Conservation (phyloP, 306 rosid genomes). For the Cucurbita pepo region DNA sequence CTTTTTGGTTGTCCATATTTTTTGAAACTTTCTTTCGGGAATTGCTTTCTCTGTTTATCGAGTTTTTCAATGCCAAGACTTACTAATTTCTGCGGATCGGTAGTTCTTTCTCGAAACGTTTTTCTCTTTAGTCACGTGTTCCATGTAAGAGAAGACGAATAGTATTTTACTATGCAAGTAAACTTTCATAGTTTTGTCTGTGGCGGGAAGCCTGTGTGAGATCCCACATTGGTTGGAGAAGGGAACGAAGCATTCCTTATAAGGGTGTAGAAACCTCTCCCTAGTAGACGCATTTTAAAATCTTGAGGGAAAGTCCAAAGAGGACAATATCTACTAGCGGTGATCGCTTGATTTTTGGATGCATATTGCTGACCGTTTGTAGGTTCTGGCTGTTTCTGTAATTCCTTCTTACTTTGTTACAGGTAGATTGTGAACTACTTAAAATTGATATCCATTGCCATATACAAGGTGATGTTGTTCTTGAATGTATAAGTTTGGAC, state of each 20-base stretch:
- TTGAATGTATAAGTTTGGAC: slow-evolving; percentile 79
- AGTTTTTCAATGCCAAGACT: background rate
- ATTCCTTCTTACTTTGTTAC: slow-evolving; percentile 14
- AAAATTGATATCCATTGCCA: slow-evolving; percentile 94
- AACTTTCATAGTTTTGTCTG: background rate
- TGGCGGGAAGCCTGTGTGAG: background rate
- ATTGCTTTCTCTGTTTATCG: background rate
- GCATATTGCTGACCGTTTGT: background rate
- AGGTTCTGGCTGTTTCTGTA: background rate
- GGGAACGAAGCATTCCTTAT: too few relatives aligned
- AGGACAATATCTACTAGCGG: too few relatives aligned
- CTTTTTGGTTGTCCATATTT: background rate
- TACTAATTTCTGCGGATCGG: background rate
- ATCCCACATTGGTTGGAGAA: too few relatives aligned
- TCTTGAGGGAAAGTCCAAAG: too few relatives aligned
- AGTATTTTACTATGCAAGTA: background rate
- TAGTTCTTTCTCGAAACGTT: background rate
- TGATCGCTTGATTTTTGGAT: background rate
- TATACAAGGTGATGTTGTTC: slow-evolving; percentile 93
- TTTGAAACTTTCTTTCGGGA: background rate
- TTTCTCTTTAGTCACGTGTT: background rate
- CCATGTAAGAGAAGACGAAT: background rate
- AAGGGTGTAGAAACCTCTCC: too few relatives aligned
- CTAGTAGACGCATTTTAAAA: too few relatives aligned
- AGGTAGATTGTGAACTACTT: slow-evolving; percentile 74